Base-by-base conservation (phyloP, 495 filamentous ascomycete genomes). In the Pseudevernia furfuracea region DNA sequence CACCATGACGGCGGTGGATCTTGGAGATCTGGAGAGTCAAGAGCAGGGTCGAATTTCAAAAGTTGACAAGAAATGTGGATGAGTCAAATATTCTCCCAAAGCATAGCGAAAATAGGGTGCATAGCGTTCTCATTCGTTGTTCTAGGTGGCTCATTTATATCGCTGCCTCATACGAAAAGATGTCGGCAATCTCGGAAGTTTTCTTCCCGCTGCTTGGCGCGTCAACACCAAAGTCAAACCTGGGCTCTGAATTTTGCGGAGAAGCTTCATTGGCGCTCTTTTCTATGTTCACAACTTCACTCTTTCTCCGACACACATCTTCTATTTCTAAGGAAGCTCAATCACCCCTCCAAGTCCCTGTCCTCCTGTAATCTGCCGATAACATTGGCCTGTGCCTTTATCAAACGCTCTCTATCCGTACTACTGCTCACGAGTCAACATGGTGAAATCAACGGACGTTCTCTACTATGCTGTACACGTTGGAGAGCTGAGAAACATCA, bases 401-500 rank as follows among this genome's bases (percentile, higher is more conserved):
- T 9, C 32, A 28, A 32, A 49, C 25, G 30, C 15, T 28, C 44
- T 34, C 11, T 4, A 53, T 52, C 36, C 36, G 0, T n/a, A 38
- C 7, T 3, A 39, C 11, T 39, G 1, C 53, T 55, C 39, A 25
- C 19, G n/a, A 56, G 11, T 58, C 75, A 77, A 57, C 62, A 87
- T 87, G 85, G 76, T 79, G 19, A 65, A 32, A 41, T 63, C 77
- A 63, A 76, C 78, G 36, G 82, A 87, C 67, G 74, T 86, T 67
- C 66, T 89, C 66, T 96, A 97, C 77, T 92, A 86, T 71, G 73
- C 81, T 63, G 78, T 90, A 66, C 94, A 97, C 74, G 85, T 88
- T 7, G 78, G 81, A 60, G 83, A 98, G 77, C 77, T 97, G 71
- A 84, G 92, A 68, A 78, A 87, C 34, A 91, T 98, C 52, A 78